Base-by-base conservation (phyloP, 2,329 filamentous ascomycete genomes). In the Ascochyta viciae-villosae region DNA sequence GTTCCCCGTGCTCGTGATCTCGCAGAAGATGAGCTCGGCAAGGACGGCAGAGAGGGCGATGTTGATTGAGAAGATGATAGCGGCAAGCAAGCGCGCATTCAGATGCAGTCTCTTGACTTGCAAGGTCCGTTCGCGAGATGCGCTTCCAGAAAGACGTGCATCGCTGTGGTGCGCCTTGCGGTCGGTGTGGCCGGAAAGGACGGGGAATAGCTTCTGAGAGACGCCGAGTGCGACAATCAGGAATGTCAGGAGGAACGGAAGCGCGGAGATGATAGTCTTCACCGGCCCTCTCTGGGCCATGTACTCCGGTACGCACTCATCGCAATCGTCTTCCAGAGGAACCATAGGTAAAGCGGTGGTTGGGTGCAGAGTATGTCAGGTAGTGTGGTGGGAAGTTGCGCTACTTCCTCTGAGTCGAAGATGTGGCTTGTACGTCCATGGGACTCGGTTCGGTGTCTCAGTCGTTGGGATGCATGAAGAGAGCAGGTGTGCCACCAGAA, bases 21-120 rank as follows among this genome's bases (percentile, higher is more conserved):
- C 92, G 66, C 90, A 92, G 8, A 96, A 82, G 41, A 96, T 90
- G 63, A 96, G 78, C 75, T 93, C 88, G 3, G 87, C 91, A 41
- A 96, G 80, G 1, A 94, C 90, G 34, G 89, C 84, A 6, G 91
- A 89, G 8, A 96, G 82, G 1, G 87, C 91, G 33, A 95, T 85
- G 9, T 90, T 96, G 1, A 86, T 83, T 6, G 90, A 87, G 74
- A 96, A 96, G 1, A 89, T 87, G 54, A 83, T 77, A 13, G 86
- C 87, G 2, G 87, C 79, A 9, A 83, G 58, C n/a, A 68, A 72
- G 40, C 75, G 74, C 33, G 74, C 70, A 10, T 58, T 64, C 12
- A 70, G 55, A 29, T 63, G 63, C 23, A 80, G 45, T 78, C 79
- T 15, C 81, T 78, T 54, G 59, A 72, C 42, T 42, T 68, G 29